Evolutionary conservation across 805 yeast species (phyloP).

Genomic region (Saccharomycopsis selenospora): DNA sequence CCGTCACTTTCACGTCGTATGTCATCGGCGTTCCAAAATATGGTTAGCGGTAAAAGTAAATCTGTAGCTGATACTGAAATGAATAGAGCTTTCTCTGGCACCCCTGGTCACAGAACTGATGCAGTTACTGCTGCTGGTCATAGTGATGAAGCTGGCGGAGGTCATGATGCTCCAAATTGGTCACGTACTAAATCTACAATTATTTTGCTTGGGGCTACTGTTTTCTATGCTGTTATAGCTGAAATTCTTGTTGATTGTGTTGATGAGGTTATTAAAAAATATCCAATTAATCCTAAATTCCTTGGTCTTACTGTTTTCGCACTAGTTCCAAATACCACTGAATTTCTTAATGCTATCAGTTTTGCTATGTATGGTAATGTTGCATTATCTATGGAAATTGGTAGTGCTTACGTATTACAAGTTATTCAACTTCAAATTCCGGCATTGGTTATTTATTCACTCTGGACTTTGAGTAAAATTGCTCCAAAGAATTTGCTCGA

Average conservation of each 20-base stretch:
- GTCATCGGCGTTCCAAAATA: slow-evolving; percentile 4
- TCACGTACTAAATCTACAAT: slow-evolving; percentile 75
- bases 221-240: slow-evolving; percentile 87
- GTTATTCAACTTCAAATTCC: slow-evolving; percentile 94
- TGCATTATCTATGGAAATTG: slow-evolving; percentile 95
- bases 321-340: slow-evolving; percentile 93
- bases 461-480: slow-evolving; percentile 38
- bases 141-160: slow-evolving; percentile 41
- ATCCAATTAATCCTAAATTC: slow-evolving; percentile 84
- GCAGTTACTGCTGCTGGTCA: slow-evolving; percentile 22
- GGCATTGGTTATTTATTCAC: slow-evolving; percentile 72
- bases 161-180: slow-evolving; percentile 98
- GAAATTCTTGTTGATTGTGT: slow-evolving; percentile 91
- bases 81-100: slow-evolving; percentile 1
- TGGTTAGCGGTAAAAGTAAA: neutral
- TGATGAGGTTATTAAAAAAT: slow-evolving; percentile 70
- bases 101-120: slow-evolving; percentile 5
- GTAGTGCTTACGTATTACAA: slow-evolving; percentile 94
- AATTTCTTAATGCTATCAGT: slow-evolving; percentile 91
- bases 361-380: slow-evolving; percentile 95
- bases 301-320: slow-evolving; percentile 94
- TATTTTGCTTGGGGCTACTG: slow-evolving; percentile 75
- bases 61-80: slow-evolving; percentile 7
- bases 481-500: slow-evolving; percentile 31
- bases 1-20: slow-evolving; percentile 12